Evolutionary conservation across 2,329 filamentous ascomycete genomes (phyloP), one percentile per base, ranked within the genome.

Genomic region (Ceratocystiopsis brevicomis): DNA sequence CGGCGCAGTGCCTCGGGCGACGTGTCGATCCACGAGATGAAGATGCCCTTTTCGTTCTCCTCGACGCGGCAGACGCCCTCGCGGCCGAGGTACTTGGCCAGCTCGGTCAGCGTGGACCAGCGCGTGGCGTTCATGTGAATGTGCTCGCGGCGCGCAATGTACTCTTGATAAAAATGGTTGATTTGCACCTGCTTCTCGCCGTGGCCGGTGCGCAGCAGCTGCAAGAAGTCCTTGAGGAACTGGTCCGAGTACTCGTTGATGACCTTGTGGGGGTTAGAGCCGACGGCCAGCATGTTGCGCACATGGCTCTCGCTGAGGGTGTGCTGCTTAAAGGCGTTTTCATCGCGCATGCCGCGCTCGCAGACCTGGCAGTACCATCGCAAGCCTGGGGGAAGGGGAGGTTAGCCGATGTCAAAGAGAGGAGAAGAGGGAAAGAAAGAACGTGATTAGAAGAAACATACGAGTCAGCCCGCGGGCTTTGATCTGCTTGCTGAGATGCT

Each of bases 121-220:
- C 80, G 79, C 0, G 90, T 96, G 9, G 85, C 69, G 59, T 95
- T 95, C 81, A 96, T 86, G 57, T 96, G 90, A 10, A 90, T 66
- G 57, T 96, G 88, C 54, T 85, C 71, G 59, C 49, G 47, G 52
- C 88, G 80, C 15, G 76, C 70, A 52, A 96, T 95, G 54, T 93
- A 90, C 55, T 87, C 79, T 57, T 96, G 85, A 61, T 98, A 98
- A 59, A 96, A 96, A 48, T 83, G 78, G 55, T 98, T 98, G 42
- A 87, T 74, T 33, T 87, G 73, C 1, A 96, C 77, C 53, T 76
- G 73, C 60, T 98, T 98, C 61, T 94, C 86, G 49, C 86, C 85
- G 54, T 98, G 90, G 0, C 78, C 74, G 0, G 87, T 94, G 45
- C 76, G 72, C 8, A 98, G 67, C 2, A 90, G 66, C 45, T 71